These are phyloP conservation scores for Austroboletus eburneus DNA, from an alignment of 768 basidiomycete genomes.

Conservation along the genomic window DNA sequence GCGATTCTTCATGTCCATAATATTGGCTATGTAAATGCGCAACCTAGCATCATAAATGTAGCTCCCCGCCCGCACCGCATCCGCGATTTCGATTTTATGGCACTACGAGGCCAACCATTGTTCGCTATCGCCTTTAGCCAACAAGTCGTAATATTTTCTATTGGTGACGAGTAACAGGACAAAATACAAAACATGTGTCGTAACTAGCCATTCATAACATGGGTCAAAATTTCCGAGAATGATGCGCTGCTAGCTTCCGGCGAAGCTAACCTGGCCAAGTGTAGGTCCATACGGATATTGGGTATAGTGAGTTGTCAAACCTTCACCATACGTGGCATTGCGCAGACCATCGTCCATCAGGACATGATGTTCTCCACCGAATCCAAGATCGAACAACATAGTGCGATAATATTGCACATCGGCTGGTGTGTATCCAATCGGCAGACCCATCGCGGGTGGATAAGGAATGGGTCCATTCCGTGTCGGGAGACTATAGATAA, in stretches of 20 bases:
- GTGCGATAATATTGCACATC: constrained; percentile 70
- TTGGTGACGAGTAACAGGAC: constrained; percentile 52
- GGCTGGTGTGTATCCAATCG: constrained; percentile 33
- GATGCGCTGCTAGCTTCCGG: constrained; percentile 12
- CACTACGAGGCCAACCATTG: constrained; percentile 53
- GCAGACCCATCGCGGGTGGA: constrained; percentile 33
- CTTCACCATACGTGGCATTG: constrained; percentile 29
- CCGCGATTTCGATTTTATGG: constrained; percentile 75
- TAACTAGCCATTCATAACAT: constrained; percentile 15
- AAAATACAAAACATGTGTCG: constrained; percentile 20
- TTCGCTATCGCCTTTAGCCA: constrained; percentile 66
- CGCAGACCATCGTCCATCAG: constrained; percentile 23
- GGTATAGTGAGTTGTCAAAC: constrained; percentile 32
- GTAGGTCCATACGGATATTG: constrained; percentile 31
- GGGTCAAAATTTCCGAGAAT: constrained; percentile 5
- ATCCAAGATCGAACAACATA: constrained; percentile 73
- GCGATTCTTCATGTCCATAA: constrained; percentile 72
- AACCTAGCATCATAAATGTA: constrained; percentile 56
- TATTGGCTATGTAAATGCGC: constrained; percentile 56
- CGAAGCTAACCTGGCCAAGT: constrained; percentile 23
- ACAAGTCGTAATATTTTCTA: constrained; percentile 55
- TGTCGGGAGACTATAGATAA: constrained; percentile 11
- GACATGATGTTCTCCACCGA: constrained; percentile 40
- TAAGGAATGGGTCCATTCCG: constrained; percentile 16
- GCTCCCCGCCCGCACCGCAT: constrained; percentile 61